Conservation (phyloP, 2,329 filamentous ascomycete genomes). For the Calonectria pteridis region DNA sequence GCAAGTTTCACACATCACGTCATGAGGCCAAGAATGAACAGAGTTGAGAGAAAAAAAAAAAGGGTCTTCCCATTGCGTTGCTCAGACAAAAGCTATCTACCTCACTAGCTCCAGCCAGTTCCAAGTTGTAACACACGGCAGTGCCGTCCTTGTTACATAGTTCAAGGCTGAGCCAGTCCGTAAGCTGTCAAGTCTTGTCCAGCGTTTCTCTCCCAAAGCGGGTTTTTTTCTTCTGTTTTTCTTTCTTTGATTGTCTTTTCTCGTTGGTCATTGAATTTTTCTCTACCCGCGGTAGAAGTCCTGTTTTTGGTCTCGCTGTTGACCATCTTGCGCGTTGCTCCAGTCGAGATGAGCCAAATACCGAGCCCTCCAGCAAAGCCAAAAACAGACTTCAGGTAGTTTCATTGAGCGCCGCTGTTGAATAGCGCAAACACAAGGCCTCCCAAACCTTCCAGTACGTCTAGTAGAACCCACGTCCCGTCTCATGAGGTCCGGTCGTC, state of each 20-base stretch:
- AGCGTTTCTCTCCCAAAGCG: constrained; percentile 41
- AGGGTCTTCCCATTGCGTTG: constrained; percentile 37
- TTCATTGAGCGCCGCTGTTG: constrained; percentile 3
- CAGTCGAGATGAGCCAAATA: constrained; percentile 28
- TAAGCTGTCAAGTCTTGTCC: constrained; percentile 38
- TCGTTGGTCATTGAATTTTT: constrained; percentile 33
- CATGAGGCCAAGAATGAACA: constrained; percentile 8
- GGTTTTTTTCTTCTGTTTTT: constrained; percentile 46
- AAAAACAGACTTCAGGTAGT: constrained; percentile 25
- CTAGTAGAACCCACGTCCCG: constrained; percentile 41
- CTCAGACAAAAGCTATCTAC: constrained; percentile 43
- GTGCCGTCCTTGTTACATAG: not conserved
- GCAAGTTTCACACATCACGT: constrained; percentile 13
- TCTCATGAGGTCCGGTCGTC: constrained; percentile 48
- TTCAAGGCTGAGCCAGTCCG: constrained; percentile 38
- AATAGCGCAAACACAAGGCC: constrained; percentile 17
- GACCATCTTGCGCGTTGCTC: constrained; percentile 28
- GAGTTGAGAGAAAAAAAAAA: constrained; percentile 37
- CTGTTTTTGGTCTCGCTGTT: constrained; percentile 22
- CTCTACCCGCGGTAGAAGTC: constrained; percentile 32
- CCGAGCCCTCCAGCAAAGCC: constrained; percentile 24
- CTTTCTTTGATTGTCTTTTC: constrained; percentile 35
- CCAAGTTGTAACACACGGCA: constrained; percentile 22
- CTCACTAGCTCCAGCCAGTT: constrained; percentile 37
- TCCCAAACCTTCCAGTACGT: constrained; percentile 38